phyloP scores from a whole-genome alignment of 805 yeast species.

The Candida koratica region DNA sequence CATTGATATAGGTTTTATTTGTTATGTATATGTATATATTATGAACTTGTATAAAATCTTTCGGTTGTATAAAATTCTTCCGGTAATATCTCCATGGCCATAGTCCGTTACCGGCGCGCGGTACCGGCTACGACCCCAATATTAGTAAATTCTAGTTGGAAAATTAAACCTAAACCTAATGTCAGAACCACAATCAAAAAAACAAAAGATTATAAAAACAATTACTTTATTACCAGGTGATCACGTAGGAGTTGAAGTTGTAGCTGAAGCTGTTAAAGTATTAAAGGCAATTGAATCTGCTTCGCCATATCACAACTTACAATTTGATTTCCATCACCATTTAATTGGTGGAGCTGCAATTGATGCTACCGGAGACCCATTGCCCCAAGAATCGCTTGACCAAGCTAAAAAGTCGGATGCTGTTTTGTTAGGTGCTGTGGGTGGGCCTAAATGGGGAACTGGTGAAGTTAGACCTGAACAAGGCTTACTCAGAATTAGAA shows the following conservation, averaged over 20 bases:
- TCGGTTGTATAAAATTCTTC: no score
- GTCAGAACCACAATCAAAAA: conserved; percentile 20
- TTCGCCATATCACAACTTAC: conserved; percentile 39
- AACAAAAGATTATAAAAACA: conserved; percentile 44
- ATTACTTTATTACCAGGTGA: conserved; percentile 93
- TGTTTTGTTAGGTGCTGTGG: conserved; percentile 95
- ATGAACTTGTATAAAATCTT: no score
- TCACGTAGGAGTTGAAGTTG: conserved; percentile 91
- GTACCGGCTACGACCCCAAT: no score
- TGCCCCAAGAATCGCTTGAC: conserved; percentile 77
- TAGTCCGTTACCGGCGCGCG: no score
- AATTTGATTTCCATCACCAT: conserved; percentile 77
- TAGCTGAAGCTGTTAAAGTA: conserved; percentile 88
- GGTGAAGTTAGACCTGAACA: conserved; percentile 96
- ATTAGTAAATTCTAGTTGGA: no score
- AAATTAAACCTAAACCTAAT: no score
- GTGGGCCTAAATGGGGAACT: conserved; percentile 99
- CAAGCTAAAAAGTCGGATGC: conserved; percentile 90
- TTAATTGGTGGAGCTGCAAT: conserved; percentile 98
- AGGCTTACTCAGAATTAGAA: conserved; percentile 90
- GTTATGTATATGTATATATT: conserved; percentile 4
- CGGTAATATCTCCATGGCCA: no score
- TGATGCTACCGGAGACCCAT: conserved; percentile 91
- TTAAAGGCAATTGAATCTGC: conserved; percentile 65
- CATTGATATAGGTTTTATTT: conserved; percentile 46